Evolutionary conservation across 495 filamentous ascomycete genomes (phyloP).

Genomic region (Lasiosphaeria hispida): DNA sequence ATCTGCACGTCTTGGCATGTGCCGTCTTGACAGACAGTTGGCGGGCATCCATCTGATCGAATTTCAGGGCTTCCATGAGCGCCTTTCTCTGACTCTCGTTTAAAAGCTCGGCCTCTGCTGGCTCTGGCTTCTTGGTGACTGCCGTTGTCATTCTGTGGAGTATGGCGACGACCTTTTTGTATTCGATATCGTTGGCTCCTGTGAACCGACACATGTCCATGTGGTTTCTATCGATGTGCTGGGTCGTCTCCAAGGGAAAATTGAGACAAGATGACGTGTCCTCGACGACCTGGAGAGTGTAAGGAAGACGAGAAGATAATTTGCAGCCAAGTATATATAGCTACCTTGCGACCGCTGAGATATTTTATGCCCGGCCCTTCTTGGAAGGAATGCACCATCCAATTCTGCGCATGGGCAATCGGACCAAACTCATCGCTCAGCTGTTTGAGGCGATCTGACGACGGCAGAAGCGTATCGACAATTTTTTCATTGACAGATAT

Average conservation of each 20-base stretch:
- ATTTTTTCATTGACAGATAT: constrained; percentile 25
- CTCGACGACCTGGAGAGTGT: constrained; percentile 2
- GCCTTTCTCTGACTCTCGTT: constrained; percentile 14
- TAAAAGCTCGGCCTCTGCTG: background rate
- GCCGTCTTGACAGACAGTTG: constrained; percentile 36
- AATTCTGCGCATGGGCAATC: constrained; percentile 24
- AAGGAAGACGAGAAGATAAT: too few species aligned
- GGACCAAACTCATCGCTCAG: constrained; percentile 33
- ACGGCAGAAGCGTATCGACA: constrained; percentile 27
- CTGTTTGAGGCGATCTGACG: constrained; percentile 30
- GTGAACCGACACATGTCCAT: constrained; percentile 14
- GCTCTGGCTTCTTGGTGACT: background rate
- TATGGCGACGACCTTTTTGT: constrained; percentile 3
- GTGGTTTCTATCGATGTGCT: constrained; percentile 1
- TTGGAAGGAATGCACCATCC: constrained; percentile 38
- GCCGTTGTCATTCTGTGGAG: background rate
- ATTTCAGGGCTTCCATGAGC: constrained; percentile 34
- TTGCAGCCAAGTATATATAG: too few species aligned
- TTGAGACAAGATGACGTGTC: background rate
- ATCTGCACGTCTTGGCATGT: constrained; percentile 47
- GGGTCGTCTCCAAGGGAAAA: background rate
- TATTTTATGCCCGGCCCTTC: constrained; percentile 25
- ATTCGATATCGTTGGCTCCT: background rate
- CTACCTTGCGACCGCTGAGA: constrained; percentile 27
- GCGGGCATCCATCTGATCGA: constrained; percentile 40